Conservation (phyloP, 768 basidiomycete genomes). For the Kwoniella dendrophila region DNA sequence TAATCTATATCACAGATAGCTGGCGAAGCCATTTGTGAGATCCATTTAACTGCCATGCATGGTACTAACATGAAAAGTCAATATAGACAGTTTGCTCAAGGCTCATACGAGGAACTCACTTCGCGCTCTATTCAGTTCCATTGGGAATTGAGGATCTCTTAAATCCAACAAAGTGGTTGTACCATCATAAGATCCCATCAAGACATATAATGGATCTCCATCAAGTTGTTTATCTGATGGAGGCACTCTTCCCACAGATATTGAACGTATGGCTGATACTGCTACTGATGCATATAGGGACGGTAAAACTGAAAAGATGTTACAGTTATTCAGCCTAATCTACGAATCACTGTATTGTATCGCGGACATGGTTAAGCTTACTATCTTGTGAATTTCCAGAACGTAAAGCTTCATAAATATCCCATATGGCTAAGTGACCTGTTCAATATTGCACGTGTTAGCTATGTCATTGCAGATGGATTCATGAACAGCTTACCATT, state of each 20-base stretch:
- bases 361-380: slow-evolving; percentile 11
- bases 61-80: slow-evolving; percentile 30
- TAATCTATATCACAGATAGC: slow-evolving; percentile 35
- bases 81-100: background rate
- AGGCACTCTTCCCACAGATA: slow-evolving; percentile 27
- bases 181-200: slow-evolving; percentile 38
- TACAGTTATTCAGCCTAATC: background rate
- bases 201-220: slow-evolving; percentile 31
- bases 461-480: too few species aligned
- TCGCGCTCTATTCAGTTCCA: slow-evolving; percentile 33
- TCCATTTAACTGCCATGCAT: slow-evolving; percentile 36
- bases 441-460: background rate
- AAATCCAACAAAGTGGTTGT: slow-evolving; percentile 32
- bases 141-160: slow-evolving; percentile 28
- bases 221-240: slow-evolving; percentile 26
- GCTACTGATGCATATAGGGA: slow-evolving; percentile 29
- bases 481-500: slow-evolving; percentile 64
- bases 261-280: slow-evolving; percentile 27
- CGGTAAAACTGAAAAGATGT: slow-evolving; percentile 28
- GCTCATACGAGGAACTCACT: slow-evolving; percentile 26
- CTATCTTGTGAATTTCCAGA: slow-evolving; percentile 19
- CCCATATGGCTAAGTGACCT: slow-evolving; percentile 53
- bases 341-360: background rate
- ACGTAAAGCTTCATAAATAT: slow-evolving; percentile 42
- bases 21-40: slow-evolving; percentile 28